Conservation (phyloP, 2,329 filamentous ascomycete species). For the Colletotrichum falcatum region DNA sequence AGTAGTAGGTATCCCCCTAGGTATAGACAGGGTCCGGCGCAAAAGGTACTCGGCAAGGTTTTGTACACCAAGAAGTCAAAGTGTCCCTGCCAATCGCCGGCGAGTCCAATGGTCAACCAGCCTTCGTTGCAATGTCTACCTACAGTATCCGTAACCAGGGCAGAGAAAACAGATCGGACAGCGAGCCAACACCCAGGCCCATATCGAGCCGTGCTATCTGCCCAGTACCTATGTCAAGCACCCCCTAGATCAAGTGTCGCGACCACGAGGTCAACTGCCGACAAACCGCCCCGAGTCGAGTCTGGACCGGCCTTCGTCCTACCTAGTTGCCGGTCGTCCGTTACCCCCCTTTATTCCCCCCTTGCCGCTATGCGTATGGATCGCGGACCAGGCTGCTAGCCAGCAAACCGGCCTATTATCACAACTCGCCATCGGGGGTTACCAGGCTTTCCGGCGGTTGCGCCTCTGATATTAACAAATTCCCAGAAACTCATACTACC, state of each 20-base stretch:
- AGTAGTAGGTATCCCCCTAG: background rate
- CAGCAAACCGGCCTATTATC: background rate
- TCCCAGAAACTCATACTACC: background rate
- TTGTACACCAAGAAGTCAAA: constrained; percentile 16
- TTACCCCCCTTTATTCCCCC: background rate
- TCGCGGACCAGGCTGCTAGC: background rate
- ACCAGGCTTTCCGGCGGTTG: background rate
- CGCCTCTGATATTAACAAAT: background rate
- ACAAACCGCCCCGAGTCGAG: background rate
- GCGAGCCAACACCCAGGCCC: background rate
- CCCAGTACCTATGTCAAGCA: constrained; percentile 9
- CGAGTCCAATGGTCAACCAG: background rate
- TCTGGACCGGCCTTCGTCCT: constrained; percentile 9
- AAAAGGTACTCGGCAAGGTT: background rate
- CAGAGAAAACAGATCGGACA: background rate
- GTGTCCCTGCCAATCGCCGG: background rate
- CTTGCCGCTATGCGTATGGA: background rate
- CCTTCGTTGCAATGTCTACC: background rate
- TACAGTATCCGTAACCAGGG: no score
- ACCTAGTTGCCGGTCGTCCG: constrained; percentile 16
- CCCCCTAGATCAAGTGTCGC: background rate
- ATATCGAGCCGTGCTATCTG: background rate
- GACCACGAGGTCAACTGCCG: constrained; percentile 37
- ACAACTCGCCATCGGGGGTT: background rate
- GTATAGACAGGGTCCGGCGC: background rate